Base-by-base conservation (phyloP, 139 green algal species). In the Axilococcus clingmanii region DNA sequence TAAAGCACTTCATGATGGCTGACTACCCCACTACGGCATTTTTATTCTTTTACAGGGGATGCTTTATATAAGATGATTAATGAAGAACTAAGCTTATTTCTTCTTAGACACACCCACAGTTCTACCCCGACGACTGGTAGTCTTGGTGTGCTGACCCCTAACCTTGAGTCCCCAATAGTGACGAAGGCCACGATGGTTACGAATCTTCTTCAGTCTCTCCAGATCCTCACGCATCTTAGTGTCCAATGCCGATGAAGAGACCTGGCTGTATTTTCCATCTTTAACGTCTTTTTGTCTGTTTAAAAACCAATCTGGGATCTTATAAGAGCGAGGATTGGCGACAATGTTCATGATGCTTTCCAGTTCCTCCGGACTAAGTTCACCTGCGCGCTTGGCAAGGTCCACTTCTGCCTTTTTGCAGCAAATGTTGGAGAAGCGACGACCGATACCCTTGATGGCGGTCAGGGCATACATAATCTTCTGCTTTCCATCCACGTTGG, bases 161-260 rank as follows among this genome's bases (percentile, higher is more conserved):
- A 99, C 91, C 48, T 76, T 80, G 56, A 99, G 78, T 71, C 90
- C 88, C 91, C 91, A 98, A 80, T 97, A 98, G 79, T 97, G 85
- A 40, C 92, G 78, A 63, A 98, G 82, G 80, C 92, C 91, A 58
- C 89, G 77, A 62, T 98, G 91, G 56, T 85, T 83, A 50, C 79
- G 83, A 78, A 98, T 98, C 89, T 99, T 98, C 90, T 99, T 99
- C 19, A 99, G 79, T 54, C 92, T 76, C 84, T 99, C 92, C 45
- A 99, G 71, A 67, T 98, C 93, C 51, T 99, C 88, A 69, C 88
- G 88, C 61, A 93, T 57, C 68, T 90, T 82, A 44, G 81, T 92
- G 72, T 99, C 92, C 33, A 99, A 63, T 15, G 52, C 55, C 19
- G 75, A 86, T 23, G 86, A 89, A 17, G 81, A 89, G 33, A 94